Evolutionary conservation across 495 filamentous ascomycete species (phyloP).

Genomic region (Podospora pseudopauciseta): DNA sequence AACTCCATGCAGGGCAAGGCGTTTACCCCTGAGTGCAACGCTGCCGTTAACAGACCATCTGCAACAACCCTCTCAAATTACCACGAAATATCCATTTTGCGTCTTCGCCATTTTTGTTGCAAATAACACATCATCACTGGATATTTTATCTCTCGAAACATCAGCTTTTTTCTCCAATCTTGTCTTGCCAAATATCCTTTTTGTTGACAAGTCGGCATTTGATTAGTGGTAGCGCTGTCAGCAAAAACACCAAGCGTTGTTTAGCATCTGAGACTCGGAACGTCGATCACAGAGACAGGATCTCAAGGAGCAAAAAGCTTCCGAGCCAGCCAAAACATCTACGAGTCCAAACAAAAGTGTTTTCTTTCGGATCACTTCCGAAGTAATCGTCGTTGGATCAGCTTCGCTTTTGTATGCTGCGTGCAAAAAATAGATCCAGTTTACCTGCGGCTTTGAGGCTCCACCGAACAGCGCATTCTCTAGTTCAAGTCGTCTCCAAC

Average conservation of each 20-base stretch:
- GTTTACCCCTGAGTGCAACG: constrained; percentile 3
- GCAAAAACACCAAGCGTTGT: constrained; percentile 8
- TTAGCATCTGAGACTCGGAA: constrained; percentile 23
- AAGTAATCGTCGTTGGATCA: background rate
- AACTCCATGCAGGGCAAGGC: background rate
- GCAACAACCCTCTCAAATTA: background rate
- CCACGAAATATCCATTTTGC: background rate
- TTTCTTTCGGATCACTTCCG: background rate
- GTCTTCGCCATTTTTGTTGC: background rate
- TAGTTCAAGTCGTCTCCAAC: too few relatives aligned
- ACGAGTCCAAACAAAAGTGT: constrained; percentile 4
- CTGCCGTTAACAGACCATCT: background rate
- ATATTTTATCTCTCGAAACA: too few relatives aligned
- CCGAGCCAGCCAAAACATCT: constrained; percentile 13
- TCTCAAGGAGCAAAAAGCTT: constrained; percentile 2
- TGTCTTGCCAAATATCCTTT: too few relatives aligned
- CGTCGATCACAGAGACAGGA: constrained; percentile 13
- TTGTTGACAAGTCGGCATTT: background rate
- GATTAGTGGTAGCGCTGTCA: constrained; percentile 1
- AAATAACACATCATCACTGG: too few relatives aligned
- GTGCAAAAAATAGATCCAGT: background rate
- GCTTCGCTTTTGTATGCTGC: background rate
- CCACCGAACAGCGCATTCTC: too few relatives aligned
- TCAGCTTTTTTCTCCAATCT: too few relatives aligned
- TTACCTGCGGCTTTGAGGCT: background rate